Base-by-base conservation (phyloP, 805 yeast genomes). In the Candida patagonica region DNA sequence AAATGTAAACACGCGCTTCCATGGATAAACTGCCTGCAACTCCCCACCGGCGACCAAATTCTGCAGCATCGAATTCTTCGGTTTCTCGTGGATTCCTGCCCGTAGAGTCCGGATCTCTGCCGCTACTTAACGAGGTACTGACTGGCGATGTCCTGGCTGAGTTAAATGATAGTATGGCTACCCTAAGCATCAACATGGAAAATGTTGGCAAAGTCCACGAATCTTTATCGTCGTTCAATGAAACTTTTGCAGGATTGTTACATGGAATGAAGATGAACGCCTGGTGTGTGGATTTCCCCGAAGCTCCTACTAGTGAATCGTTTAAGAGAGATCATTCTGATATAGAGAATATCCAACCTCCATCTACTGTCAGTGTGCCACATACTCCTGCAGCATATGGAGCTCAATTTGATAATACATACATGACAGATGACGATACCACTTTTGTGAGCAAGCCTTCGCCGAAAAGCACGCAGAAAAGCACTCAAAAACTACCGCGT, bases 241-340 rank as follows among this genome's bases (percentile, higher is more conserved):
- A 86, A 58, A 73, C 85, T 2, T 74, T 87, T 50, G 77, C 84
- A 1, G 67, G 88, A 29, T 77, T 86, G 40, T 55, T 86, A 38
- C 84, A 82, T 52, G 95, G 95, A 1, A 60, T 86, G 37, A 75
- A 80, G 54, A 76, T 85, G 59, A 85, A 87, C 52, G 88, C 94
- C 45, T 86, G 92, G 80, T 83, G 95, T 60, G 81, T 81, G 21
- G 87, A 82, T 52, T 83, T 83, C 50, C 48, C 48, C 7, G 61
- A 59, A 26, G 55, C 55, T 4, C 59, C 59, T 7, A 25, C 44
- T 5, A 13, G 40, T 15, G 48, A 44, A 16, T 41, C 45, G 13
- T 48, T 47, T 26, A 17, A n/a, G 13, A 30, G 35, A 23, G 48
- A 44, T 27, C 27, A 45, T 9, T 27, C 17, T 15, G 36, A 37